A percentile compares a stretch with the other conserved stretches of the same genome.
Conservation (phyloP, 805 yeast genomes). For the Sugiyamaella floridensis region DNA sequence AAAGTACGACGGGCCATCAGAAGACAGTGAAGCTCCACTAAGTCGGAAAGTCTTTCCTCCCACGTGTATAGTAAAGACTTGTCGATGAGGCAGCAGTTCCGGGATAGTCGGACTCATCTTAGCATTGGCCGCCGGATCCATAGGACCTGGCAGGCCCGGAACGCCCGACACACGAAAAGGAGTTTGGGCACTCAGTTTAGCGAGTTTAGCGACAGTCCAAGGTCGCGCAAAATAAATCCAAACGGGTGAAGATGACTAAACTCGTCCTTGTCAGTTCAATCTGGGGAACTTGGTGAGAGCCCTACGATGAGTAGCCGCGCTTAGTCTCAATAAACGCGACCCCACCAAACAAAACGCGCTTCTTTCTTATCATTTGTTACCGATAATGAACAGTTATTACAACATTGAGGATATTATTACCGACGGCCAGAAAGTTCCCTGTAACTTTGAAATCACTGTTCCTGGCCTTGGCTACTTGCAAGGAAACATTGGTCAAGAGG, state of each 20-base stretch:
- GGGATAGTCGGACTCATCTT: slow-evolving; percentile 23
- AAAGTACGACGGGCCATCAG: slow-evolving; percentile 85
- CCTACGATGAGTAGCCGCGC: no score
- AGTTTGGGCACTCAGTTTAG: not conserved
- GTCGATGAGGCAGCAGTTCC: slow-evolving; percentile 55
- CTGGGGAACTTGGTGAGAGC: no score
- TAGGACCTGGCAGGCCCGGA: not conserved
- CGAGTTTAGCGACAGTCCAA: not conserved
- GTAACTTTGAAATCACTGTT: slow-evolving; percentile 66
- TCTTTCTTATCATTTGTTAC: not conserved
- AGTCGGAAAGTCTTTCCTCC: slow-evolving; percentile 57
- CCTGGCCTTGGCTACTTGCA: slow-evolving; percentile 87
- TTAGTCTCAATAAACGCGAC: not conserved
- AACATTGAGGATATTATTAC: slow-evolving; percentile 31
- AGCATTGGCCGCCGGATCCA: slow-evolving; percentile 5
- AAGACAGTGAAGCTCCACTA: slow-evolving; percentile 78
- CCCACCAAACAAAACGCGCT: not conserved
- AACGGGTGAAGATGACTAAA: not conserved
- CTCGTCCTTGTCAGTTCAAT: no score
- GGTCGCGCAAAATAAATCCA: not conserved
- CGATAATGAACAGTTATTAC: slow-evolving; percentile 26
- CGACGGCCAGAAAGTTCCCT: slow-evolving; percentile 55
- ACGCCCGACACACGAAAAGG: not conserved
- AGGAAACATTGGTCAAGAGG: slow-evolving; percentile 61
- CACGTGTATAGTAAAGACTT: slow-evolving; percentile 61